Percentiles rank a stretch among this genome's conserved stretches.
phyloP scores from a whole-genome alignment of 352 stramenopile species.

The Phytophthora ramorum region DNA sequence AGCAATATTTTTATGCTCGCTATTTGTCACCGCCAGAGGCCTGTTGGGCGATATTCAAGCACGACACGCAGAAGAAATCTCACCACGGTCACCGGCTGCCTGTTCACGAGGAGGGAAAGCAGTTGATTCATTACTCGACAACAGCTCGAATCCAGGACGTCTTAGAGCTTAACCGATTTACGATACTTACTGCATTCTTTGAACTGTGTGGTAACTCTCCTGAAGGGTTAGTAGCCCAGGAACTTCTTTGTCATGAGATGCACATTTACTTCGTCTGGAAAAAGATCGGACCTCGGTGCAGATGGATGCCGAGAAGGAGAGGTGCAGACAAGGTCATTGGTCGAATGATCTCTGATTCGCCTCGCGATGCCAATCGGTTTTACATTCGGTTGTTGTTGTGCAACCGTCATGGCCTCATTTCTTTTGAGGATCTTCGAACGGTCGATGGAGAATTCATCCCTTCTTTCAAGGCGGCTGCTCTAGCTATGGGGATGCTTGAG shows the following conservation, averaged over 20 bases:
- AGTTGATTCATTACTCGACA: background rate
- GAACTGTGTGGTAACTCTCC: background rate
- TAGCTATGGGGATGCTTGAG: background rate
- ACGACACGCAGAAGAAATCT: conserved; percentile 10
- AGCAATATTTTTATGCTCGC: conserved; percentile 6
- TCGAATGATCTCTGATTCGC: conserved; percentile 5
- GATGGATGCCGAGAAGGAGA: background rate
- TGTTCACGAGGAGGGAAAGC: background rate
- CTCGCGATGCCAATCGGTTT: background rate
- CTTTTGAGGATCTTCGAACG: conserved; percentile 1
- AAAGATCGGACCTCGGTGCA: background rate
- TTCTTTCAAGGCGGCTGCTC: background rate
- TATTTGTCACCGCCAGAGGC: conserved; percentile 6
- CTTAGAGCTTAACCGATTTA: background rate
- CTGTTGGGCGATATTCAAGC: conserved; percentile 15
- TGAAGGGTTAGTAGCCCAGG: background rate
- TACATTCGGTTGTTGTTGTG: conserved; percentile 7
- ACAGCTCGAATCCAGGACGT: background rate
- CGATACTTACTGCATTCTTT: conserved; percentile 1
- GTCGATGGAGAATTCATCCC: background rate
- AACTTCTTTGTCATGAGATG: conserved; percentile 10
- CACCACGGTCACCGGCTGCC: background rate
- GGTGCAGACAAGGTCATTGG: conserved; percentile 5
- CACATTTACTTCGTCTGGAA: conserved; percentile 8
- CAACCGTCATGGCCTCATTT: background rate